Evolutionary conservation across 305 asterid genomes (phyloP), one percentile per base, ranked within the genome.

Genomic region (Fraxinus sp.): DNA sequence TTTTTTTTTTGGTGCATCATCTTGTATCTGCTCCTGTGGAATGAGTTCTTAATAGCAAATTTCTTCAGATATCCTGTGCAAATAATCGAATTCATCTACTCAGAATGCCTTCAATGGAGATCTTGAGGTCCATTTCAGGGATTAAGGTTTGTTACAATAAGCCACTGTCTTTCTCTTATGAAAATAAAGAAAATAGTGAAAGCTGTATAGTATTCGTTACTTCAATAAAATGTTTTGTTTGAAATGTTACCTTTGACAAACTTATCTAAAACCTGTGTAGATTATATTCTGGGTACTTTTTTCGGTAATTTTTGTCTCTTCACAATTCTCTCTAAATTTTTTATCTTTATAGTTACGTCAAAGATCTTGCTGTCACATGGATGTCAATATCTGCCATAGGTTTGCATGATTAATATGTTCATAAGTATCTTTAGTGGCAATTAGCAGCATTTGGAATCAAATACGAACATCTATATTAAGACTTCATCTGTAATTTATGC

Each of bases 61-160:
- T 86, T 89, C 77, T 87, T 86, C 95, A 96, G 99, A 89, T 96
- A 84, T 96, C 99, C 30, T 92, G 97, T 86, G 92, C 98, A 91
- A 98, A 96, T 89, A 94, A 96, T 84, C 89, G 80, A 80, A 87
- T 96, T 87, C 92, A 89, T 83, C 88, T 96, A 62, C 92, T 96
- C 77, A 88, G 90, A 87, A 89, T 91, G 97, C 97, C 98, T 82
- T 89, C 97, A 1, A 89, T 93, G 97, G 97, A 91, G 86, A 89
- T 91, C 20, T 64, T 87, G 84, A 91, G 89, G 84, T 88, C 99
- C 80, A 93, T 96, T 70, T 92, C 97, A 2, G 99, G 99, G 84
- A 96, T 94, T 85, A 91, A 93, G 98, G 99, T 96, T 78, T 81
- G 91, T 84, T 77, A 3, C 72, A 62, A 14, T 52, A 62, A 80